Base-by-base conservation (phyloP, 164 flowering plant genomes). In the Chimonanthus salicifolius region DNA sequence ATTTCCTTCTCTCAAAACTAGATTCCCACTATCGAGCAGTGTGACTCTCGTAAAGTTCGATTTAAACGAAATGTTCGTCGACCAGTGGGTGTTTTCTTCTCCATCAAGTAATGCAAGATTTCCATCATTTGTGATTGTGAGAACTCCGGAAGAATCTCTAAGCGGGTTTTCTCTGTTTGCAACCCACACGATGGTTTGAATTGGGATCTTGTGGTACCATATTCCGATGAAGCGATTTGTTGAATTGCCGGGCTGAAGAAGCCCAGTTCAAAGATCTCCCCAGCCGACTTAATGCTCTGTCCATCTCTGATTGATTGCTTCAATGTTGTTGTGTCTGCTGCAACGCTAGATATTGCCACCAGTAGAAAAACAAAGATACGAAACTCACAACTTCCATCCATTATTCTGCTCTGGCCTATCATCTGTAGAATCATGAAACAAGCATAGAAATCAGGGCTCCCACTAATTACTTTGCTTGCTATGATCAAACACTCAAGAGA, bases 1-100 rank as follows among this genome's bases (percentile, higher is more conserved):
- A 63, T 72, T 46, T 9, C 9, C 66, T n/a, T 80, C 79, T 20
- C 69, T 67, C 65, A 84, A 50, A 6, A 82, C 72, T 45, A 84
- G 82, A 47, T 84, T 84, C 0, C 86, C 84, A 4, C 64, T 18
- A 44, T 83, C 83, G 7, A 62, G 47, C 44, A 82, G 72, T 62
- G 33, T 3, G 8, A 46, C 67, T 0, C 62, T 43, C 6, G 58
- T 33, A 7, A 1, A 5, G 33, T 33, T 33, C 15, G 18, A 48
- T 10, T 9, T 1, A 54, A 7, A 18, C 44, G 69, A 60, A 7
- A 20, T 67, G 13, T 64, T 64, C 3, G 68, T 13, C 11, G 62
- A 33, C 74, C 74, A 72, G 13, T 62, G 44, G 13, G 5, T 43
- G 47, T 65, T 66, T 6, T 4, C 20, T 7, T 13, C 66, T 4